A percentile compares a stretch with the other conserved stretches of the same genome.
These are phyloP conservation scores for Fusarium sp. DNA, from an alignment of 2,329 filamentous ascomycete species.

Conservation along the genomic window DNA sequence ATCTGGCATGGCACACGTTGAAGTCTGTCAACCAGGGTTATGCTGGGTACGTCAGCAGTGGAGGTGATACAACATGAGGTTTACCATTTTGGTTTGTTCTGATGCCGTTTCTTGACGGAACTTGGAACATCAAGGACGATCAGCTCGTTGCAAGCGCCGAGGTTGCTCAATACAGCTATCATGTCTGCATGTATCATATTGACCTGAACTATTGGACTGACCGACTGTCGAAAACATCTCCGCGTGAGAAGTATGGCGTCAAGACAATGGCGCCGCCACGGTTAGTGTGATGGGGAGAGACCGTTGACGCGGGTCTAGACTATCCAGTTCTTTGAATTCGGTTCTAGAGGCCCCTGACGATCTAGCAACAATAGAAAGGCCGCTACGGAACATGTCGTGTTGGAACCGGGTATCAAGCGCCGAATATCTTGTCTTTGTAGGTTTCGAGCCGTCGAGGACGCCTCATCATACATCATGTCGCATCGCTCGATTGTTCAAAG, in stretches of 20 bases:
- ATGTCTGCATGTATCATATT: not conserved
- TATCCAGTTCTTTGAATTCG: conserved; percentile 21
- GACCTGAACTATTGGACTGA: conserved; percentile 31
- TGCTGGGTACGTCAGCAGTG: conserved; percentile 42
- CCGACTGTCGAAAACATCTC: conserved; percentile 9
- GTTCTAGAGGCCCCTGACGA: conserved; percentile 33
- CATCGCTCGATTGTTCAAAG: conserved; percentile 31
- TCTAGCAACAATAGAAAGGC: conserved; percentile 19
- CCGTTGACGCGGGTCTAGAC: conserved; percentile 37
- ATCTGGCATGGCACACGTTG: conserved; percentile 15
- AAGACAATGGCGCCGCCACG: conserved; percentile 24
- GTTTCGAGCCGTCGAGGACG: conserved; percentile 16
- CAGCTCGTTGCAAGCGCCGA: conserved; percentile 2
- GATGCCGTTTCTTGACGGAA: conserved; percentile 14
- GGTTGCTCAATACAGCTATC: conserved; percentile 4
- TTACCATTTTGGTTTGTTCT: conserved; percentile 22
- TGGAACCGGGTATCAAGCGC: conserved; percentile 18
- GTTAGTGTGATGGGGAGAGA: conserved; percentile 38
- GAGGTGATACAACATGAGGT: conserved; percentile 27
- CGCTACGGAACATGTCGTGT: conserved; percentile 35
- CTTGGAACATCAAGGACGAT: conserved; percentile 5
- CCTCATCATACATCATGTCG: conserved; percentile 23
- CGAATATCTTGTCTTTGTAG: conserved; percentile 16
- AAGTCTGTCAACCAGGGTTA: conserved; percentile 17
- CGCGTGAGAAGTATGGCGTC: conserved; percentile 33